Base-by-base conservation (phyloP, 306 rosid genomes). In the Glycine tomentella region DNA sequence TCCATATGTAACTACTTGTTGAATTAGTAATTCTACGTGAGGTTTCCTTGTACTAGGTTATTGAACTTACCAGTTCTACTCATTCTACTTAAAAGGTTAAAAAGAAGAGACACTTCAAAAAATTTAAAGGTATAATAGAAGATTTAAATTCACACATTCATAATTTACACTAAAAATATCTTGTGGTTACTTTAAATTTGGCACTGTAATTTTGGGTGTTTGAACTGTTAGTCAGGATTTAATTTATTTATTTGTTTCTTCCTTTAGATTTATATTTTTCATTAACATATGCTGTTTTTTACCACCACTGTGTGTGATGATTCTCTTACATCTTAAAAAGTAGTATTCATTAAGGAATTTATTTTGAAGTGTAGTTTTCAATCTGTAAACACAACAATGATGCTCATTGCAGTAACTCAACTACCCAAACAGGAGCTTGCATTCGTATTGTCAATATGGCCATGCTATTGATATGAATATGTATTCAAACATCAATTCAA, bases 1-100 rank as follows among this genome's bases (percentile, higher is more conserved):
- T 70, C 50, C 67, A 57, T 72, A 51, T 50, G 74, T 34, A 51
- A 57, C 72, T 16, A 38, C n/a, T n/a, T n/a, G 56, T 31, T 45
- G 56, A 36, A 52, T 52, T 73, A 15, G 52, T 75, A 25, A 69
- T 58, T 76, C 20, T 76, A 36, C 49, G 11, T 48, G 52, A 34
- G 67, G 20, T 49, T 71, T 70, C 31, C 14, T 9, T 4, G 73
- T 82, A 69, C 4, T 36, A 20, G 16, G 53, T 8, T 61, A 16
- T 46, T 7, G 3, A 65, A 38, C 75, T 42, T 71, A 46, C 8
- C n/a, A 3, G 42, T 51, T 63, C 17, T 34, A 20, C 17, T n/a
- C 9, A 16, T 11, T 53, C 49, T 67, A 15, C 45, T 50, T 11
- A 13, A 36, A 38, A 66, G 63, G 7, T 80, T 11, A 15, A 16